Conservation (phyloP, 179 eudicot species). For the Dionaea muscipula region DNA sequence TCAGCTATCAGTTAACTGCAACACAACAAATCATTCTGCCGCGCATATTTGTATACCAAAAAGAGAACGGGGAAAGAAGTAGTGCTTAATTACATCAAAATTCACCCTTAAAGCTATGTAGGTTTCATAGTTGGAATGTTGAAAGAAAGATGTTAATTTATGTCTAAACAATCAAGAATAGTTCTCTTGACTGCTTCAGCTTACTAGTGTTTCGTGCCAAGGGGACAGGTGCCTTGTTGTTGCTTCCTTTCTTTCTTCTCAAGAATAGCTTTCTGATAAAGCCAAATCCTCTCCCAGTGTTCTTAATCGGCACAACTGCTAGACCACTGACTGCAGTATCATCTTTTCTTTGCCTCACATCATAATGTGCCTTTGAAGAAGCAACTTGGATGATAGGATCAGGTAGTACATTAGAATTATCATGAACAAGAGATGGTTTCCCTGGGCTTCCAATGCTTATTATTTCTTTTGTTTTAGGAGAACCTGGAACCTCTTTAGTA, state of each 20-base stretch:
- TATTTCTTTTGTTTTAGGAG: constrained; percentile 18
- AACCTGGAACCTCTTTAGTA: constrained; percentile 11
- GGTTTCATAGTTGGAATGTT: too few relatives aligned
- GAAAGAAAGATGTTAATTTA: too few relatives aligned
- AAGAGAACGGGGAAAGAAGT: too few relatives aligned
- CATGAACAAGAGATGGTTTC: constrained; percentile 6
- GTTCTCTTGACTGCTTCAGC: constrained; percentile 13
- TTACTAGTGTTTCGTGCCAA: constrained; percentile 22
- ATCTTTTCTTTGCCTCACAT: neutral
- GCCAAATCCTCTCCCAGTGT: constrained; percentile 40
- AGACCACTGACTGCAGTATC: constrained; percentile 16
- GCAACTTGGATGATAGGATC: constrained; percentile 7
- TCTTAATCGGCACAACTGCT: constrained; percentile 49
- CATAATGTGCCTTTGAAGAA: constrained; percentile 11
- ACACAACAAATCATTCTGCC: too few relatives aligned
- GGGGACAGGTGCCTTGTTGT: constrained; percentile 27
- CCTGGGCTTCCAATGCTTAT: constrained; percentile 15
- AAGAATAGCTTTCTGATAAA: constrained; percentile 50
- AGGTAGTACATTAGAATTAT: constrained; percentile 10
- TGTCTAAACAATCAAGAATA: neutral
- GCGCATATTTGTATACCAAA: too few relatives aligned
- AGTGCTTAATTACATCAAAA: too few relatives aligned
- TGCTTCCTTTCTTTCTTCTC: constrained; percentile 48
- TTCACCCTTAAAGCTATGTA: too few relatives aligned
- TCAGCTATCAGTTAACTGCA: too few relatives aligned